Evolutionary conservation across 345 rosid species (phyloP).

Genomic region (Citrus maxima): DNA sequence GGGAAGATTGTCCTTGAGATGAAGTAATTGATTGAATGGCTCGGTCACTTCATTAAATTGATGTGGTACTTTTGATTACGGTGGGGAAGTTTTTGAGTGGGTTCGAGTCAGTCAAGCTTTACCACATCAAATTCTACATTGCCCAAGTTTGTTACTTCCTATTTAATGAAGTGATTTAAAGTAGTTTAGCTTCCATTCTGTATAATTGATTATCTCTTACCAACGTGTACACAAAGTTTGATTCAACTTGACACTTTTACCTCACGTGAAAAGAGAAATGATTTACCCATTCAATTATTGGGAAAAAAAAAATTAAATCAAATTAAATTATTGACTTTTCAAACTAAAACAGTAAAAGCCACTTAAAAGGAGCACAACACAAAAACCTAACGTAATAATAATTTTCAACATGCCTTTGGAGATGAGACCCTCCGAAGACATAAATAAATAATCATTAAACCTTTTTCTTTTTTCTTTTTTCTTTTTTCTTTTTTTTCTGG

Average conservation of each 20-base stretch:
- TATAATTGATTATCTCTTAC: too few species aligned
- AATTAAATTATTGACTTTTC: too few species aligned
- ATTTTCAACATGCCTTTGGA: neutral
- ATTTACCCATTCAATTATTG: too few species aligned
- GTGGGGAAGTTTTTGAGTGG: neutral
- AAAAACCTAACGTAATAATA: neutral
- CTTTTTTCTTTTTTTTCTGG: neutral
- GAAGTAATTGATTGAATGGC: constrained; percentile 1
- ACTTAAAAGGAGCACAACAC: neutral
- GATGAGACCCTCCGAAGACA: neutral
- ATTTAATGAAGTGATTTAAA: too few species aligned
- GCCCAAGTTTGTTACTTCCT: too few species aligned
- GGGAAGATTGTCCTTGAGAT: neutral
- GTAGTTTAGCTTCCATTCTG: too few species aligned
- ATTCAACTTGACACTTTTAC: too few species aligned
- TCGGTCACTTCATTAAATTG: neutral
- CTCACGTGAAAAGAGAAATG: too few species aligned
- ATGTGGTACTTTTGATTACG: neutral
- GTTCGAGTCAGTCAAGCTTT: neutral
- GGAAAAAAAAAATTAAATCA: too few species aligned
- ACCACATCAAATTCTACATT: neutral
- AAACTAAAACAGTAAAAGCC: too few species aligned
- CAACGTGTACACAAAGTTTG: too few species aligned
- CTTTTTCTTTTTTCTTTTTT: neutral
- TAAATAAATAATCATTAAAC: neutral